Percentiles rank a stretch among this genome's conserved stretches.
Evolutionary conservation across 306 rosid species (phyloP).

Genomic region (Lathyrus aphaca): DNA sequence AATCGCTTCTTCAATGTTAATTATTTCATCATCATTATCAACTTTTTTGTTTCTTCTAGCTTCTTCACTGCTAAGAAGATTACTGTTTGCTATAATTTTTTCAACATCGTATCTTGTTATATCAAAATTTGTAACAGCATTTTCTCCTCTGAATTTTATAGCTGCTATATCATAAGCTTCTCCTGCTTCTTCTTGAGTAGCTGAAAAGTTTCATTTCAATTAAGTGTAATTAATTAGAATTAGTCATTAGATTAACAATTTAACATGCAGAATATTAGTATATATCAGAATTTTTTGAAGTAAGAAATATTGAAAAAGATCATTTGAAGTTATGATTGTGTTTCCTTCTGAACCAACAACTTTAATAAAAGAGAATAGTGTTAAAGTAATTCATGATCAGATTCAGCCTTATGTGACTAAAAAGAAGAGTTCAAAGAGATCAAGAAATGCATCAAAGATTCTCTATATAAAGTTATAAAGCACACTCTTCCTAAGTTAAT

Average conservation of each 20-base stretch:
- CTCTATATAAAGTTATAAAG: conserved; percentile 41
- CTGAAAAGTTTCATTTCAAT: conserved; percentile 44
- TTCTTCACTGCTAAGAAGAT: conserved; percentile 68
- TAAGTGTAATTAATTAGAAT: background rate
- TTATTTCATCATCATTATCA: background rate
- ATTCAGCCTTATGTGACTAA: conserved; percentile 34
- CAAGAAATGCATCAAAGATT: conserved; percentile 34
- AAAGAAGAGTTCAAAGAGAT: conserved; percentile 37
- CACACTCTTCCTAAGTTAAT: conserved; percentile 23
- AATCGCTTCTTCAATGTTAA: conserved; percentile 20
- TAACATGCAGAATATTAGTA: background rate
- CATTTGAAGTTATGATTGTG: conserved; percentile 33
- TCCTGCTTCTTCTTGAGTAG: conserved; percentile 97
- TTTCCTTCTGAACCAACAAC: conserved; percentile 33
- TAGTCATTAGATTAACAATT: conserved; percentile 27
- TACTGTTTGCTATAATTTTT: conserved; percentile 70
- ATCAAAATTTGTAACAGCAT: conserved; percentile 88
- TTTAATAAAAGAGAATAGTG: conserved; percentile 40
- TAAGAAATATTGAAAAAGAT: conserved; percentile 8
- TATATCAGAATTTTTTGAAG: background rate
- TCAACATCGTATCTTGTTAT: conserved; percentile 83
- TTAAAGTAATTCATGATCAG: conserved; percentile 39
- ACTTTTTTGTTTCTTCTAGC: conserved; percentile 61
- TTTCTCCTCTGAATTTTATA: conserved; percentile 78
- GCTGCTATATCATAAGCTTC: conserved; percentile 94